Evolutionary conservation across 164 flowering plant species (phyloP).

Genomic region (Magnolia officinalis): DNA sequence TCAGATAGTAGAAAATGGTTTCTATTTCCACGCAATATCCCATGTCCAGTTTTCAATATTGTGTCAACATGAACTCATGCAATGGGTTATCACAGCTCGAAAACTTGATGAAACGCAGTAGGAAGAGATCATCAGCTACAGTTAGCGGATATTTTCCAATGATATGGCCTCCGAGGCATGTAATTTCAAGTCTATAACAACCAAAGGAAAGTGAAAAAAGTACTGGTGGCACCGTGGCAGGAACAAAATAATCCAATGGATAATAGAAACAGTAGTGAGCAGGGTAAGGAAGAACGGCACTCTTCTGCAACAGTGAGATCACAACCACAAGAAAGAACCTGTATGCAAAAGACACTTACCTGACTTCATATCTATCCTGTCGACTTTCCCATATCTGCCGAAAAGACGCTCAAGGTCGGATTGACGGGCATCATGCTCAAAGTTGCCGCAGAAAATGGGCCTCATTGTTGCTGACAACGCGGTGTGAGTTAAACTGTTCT

Average conservation of each 20-base stretch:
- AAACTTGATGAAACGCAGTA: not conserved
- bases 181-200: not conserved
- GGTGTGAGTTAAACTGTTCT: not conserved
- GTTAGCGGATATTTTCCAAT: not conserved
- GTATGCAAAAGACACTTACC: slow-evolving; percentile 42
- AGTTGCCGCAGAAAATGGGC: slow-evolving; percentile 91
- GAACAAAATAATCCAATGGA: not conserved
- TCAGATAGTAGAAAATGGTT: not conserved
- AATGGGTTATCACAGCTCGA: too few species aligned
- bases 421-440: slow-evolving; percentile 86
- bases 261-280: not conserved
- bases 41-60: not conserved
- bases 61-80: not conserved
- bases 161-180: not conserved
- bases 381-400: slow-evolving; percentile 84
- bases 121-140: not conserved
- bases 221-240: too few species aligned
- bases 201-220: not conserved
- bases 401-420: slow-evolving; percentile 87
- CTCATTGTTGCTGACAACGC: slow-evolving; percentile 28
- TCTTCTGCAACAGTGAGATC: not conserved
- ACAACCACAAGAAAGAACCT: not conserved
- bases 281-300: not conserved
- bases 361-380: slow-evolving; percentile 93
- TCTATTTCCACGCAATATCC: not conserved